Evolutionary conservation across 225 moss, liverwort and hornwort species (phyloP), one percentile per base, ranked within the genome.

Genomic region (Lunularia cruciata): DNA sequence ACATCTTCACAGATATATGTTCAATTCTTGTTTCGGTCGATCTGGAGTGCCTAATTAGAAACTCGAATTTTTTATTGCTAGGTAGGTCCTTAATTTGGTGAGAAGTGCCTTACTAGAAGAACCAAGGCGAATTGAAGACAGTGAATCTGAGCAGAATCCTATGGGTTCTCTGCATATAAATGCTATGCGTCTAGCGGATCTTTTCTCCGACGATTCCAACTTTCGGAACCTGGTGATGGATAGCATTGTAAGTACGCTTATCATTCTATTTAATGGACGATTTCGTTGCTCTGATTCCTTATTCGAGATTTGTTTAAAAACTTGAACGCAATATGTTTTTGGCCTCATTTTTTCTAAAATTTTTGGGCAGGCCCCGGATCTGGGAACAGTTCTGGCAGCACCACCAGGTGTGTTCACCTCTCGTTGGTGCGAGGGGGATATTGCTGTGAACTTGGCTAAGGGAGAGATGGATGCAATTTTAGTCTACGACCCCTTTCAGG

Each of bases 171-270:
- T 93, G 82, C 90, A 98, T 61, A 89, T 98, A 71, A 92, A 90
- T 61, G 82, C 98, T 43, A 83, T 98, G 86, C 90, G 98, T 34
- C 69, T 98, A 55, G 98, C 89, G 64, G 98, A 98, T 65, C 85
- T 98, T 42, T 89, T 98, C 70, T 90, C 98, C 26, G 93, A 98
- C 78, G 98, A 98, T 76, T 98, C 98, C 47, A 98, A 93, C 73
- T 98, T 98, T 78, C 92, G 93, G 48, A 98, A 98, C 72, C 78
- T 91, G 77, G 89, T 98, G 73, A 98, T 98, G 91, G 98, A 98
- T 66, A 77, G 83, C 65, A 89, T 93, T 84, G 93, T 98, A 85
- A 62, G 89, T 95, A 71, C 11, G 28, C 66, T 22, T 11, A 74
- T 62, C 47, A 15, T 57, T 54, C 8, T 67, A 34, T n/a, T 60